A percentile compares a stretch with the other conserved stretches of the same genome.
These are phyloP conservation scores for Lunularia cruciata DNA, from an alignment of 225 moss, liverwort and hornwort species.

Conservation along the genomic window DNA sequence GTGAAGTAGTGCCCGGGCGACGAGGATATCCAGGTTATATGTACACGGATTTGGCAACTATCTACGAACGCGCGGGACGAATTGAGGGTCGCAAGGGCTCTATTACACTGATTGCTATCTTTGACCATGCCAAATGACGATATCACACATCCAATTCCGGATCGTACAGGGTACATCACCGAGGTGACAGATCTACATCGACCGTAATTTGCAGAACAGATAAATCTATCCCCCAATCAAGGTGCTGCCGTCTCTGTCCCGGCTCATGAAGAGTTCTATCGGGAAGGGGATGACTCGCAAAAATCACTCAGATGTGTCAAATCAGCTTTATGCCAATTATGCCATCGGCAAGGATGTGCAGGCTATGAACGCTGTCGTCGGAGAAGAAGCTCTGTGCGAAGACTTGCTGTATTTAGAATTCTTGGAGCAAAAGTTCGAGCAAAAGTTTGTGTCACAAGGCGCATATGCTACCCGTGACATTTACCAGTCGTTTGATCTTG, in stretches of 20 bases:
- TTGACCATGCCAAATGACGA: constrained; percentile 66
- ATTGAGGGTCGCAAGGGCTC: constrained; percentile 68
- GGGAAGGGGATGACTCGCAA: constrained; percentile 94
- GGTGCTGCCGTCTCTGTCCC: constrained; percentile 53
- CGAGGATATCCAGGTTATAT: constrained; percentile 74
- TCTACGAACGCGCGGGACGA: constrained; percentile 66
- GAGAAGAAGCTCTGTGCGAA: constrained; percentile 95
- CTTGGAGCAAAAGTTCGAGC: constrained; percentile 85
- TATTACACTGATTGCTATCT: constrained; percentile 65
- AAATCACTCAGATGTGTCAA: constrained; percentile 88
- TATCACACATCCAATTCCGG: constrained; percentile 58
- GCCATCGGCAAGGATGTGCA: constrained; percentile 98
- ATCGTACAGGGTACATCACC: constrained; percentile 54
- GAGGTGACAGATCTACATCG: constrained; percentile 57
- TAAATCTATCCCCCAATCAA: constrained; percentile 58
- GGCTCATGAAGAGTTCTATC: constrained; percentile 75
- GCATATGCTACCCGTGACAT: constrained; percentile 94
- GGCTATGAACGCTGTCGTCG: constrained; percentile 98
- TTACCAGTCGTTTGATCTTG: constrained; percentile 55
- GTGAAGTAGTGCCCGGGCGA: constrained; percentile 67
- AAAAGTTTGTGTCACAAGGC: constrained; percentile 92
- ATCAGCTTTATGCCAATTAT: constrained; percentile 90
- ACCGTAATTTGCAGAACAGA: constrained; percentile 52
- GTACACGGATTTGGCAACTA: constrained; percentile 68
- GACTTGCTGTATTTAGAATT: constrained; percentile 95